Percentiles rank a stretch among this genome's conserved stretches.
phyloP scores from a whole-genome alignment of 495 filamentous ascomycete species.

The Penicillium verhagenii region DNA sequence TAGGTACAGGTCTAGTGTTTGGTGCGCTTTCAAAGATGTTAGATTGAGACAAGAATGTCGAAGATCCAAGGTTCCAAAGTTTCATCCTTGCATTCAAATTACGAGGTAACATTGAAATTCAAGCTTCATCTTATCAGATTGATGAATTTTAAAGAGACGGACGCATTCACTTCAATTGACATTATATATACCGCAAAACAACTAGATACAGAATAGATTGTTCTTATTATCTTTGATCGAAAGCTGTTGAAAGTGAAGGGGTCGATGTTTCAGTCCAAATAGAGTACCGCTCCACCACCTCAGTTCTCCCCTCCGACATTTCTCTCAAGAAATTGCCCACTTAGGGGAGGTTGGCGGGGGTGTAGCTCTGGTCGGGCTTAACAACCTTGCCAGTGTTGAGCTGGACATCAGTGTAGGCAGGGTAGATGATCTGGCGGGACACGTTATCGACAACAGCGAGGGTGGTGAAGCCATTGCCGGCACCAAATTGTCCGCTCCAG shows the following conservation, averaged over 20 bases:
- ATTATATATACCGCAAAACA: not conserved
- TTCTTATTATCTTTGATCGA: not conserved
- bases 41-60: too few relatives aligned
- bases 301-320: not conserved
- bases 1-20: too few relatives aligned
- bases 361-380: slow-evolving; percentile 54
- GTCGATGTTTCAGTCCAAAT: not conserved
- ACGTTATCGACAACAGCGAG: slow-evolving; percentile 45
- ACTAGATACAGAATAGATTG: not conserved
- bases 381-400: slow-evolving; percentile 45
- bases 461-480: slow-evolving; percentile 53
- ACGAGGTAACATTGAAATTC: too few relatives aligned
- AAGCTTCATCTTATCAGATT: too few relatives aligned
- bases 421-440: slow-evolving; percentile 44
- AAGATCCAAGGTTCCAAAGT: too few relatives aligned
- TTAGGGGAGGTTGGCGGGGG: slow-evolving; percentile 39
- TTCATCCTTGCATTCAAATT: too few relatives aligned
- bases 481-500: slow-evolving; percentile 58
- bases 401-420: slow-evolving; percentile 49
- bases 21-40: too few relatives aligned
- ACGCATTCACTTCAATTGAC: slow-evolving; percentile 40
- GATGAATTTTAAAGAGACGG: too few relatives aligned
- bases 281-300: not conserved
- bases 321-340: not conserved
- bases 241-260: not conserved